Percentiles rank a stretch among this genome's conserved stretches.
Conservation (phyloP, 2,329 filamentous ascomycete species). For the Exophiala mesophila region DNA sequence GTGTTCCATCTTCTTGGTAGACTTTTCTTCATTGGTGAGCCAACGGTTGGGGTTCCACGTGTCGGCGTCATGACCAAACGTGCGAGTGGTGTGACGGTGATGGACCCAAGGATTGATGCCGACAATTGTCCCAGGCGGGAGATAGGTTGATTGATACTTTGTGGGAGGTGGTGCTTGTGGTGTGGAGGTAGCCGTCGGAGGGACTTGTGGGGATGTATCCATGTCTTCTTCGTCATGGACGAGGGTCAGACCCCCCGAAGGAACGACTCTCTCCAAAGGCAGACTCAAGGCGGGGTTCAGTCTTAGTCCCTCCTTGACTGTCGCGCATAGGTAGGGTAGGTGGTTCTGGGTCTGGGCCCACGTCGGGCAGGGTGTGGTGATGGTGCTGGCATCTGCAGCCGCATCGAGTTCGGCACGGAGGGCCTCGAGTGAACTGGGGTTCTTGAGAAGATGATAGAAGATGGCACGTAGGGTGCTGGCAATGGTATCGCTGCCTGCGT, state of each 20-base stretch:
- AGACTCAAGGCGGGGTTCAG: conserved; percentile 35
- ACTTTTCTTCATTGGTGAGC: conserved; percentile 23
- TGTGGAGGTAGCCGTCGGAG: too few relatives aligned
- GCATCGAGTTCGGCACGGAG: conserved; percentile 29
- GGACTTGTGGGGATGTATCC: too few relatives aligned
- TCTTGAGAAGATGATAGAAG: conserved; percentile 69
- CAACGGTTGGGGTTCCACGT: conserved; percentile 30
- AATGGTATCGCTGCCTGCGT: conserved; percentile 72
- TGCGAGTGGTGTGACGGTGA: conserved; percentile 22
- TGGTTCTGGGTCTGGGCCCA: conserved; percentile 29
- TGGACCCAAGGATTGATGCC: conserved; percentile 33
- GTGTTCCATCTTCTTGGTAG: conserved; percentile 25
- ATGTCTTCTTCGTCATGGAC: conserved; percentile 27
- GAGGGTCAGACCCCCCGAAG: conserved; percentile 29
- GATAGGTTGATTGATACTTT: conserved; percentile 10
- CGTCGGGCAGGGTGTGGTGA: conserved; percentile 28
- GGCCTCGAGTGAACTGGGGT: conserved; percentile 39
- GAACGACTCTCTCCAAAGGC: conserved; percentile 34
- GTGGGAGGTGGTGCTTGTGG: too few relatives aligned
- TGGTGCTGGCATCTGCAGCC: conserved; percentile 23
- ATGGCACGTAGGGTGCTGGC: conserved; percentile 67
- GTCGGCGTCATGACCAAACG: conserved; percentile 27
- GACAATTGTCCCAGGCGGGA: conserved; percentile 30
- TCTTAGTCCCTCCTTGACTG: conserved; percentile 36
- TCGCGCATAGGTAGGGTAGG: conserved; percentile 32